Percentiles rank a stretch among this genome's conserved stretches.
Evolutionary conservation across 306 rosid species (phyloP).

Genomic region (Carpinus viminea): DNA sequence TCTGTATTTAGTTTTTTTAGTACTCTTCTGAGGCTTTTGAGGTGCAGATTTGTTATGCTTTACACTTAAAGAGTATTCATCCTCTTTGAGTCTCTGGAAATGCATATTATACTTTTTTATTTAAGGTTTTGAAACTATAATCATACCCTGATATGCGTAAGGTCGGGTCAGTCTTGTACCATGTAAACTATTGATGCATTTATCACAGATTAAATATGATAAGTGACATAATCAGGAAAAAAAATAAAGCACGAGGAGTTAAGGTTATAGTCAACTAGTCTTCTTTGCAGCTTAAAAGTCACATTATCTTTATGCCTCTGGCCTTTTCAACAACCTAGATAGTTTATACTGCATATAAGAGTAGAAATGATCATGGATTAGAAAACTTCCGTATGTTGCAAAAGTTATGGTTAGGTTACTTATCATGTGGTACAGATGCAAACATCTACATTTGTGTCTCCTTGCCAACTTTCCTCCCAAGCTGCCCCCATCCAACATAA

Average conservation of each 20-base stretch:
- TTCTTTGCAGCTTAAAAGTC: background rate
- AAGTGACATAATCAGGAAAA: background rate
- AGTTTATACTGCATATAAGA: too few species aligned
- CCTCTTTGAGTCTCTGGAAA: background rate
- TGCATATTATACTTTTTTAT: background rate
- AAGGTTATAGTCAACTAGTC: background rate
- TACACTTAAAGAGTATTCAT: background rate
- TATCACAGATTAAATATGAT: background rate
- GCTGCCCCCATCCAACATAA: background rate
- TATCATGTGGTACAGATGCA: background rate
- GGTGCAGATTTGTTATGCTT: background rate
- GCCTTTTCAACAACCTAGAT: too few species aligned
- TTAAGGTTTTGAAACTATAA: background rate
- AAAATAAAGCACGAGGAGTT: too few species aligned
- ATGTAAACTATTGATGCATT: background rate
- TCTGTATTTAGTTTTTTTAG: background rate
- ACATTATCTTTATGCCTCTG: background rate
- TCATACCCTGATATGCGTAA: background rate
- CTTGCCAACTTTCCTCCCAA: background rate
- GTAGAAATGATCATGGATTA: background rate
- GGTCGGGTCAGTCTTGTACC: background rate
- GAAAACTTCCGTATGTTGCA: background rate
- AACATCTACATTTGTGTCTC: background rate
- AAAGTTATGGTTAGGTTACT: background rate
- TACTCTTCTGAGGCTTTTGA: constrained; percentile 18